A percentile compares a stretch with the other conserved stretches of the same genome.
Conservation (phyloP, 257 asterid genomes). For the Phtheirospermum japonicum region DNA sequence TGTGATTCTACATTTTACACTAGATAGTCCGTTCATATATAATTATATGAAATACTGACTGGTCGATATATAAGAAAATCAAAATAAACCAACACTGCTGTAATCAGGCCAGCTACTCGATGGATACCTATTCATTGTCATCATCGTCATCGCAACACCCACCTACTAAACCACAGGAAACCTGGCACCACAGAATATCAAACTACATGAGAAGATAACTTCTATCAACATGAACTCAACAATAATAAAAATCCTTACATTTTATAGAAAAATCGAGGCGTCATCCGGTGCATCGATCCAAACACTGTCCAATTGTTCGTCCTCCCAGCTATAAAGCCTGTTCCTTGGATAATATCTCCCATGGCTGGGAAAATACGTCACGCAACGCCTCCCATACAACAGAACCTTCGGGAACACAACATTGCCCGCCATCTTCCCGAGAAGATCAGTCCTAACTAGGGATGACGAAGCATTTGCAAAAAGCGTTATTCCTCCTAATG, state of each 20-base stretch:
- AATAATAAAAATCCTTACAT: conserved; percentile 11
- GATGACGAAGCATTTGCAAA: conserved; percentile 28
- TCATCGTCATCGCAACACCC: conserved; percentile 8
- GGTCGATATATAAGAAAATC: neutral
- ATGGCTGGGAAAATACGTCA: conserved; percentile 51
- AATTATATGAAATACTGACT: neutral
- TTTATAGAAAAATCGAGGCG: conserved; percentile 38
- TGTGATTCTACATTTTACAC: neutral
- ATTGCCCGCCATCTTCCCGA: neutral
- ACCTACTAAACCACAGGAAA: neutral
- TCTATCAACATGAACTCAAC: conserved; percentile 27
- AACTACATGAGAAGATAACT: conserved; percentile 13
- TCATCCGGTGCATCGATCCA: conserved; percentile 63
- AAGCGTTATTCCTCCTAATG: conserved; percentile 43
- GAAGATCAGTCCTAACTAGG: neutral
- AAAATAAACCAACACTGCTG: neutral
- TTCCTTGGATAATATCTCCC: conserved; percentile 62
- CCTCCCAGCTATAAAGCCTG: conserved; percentile 44
- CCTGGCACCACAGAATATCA: neutral
- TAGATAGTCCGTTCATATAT: conserved; percentile 1
- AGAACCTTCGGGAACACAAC: conserved; percentile 44
- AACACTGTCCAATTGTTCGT: conserved; percentile 44
- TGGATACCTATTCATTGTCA: conserved; percentile 9
- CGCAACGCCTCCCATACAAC: conserved; percentile 66
- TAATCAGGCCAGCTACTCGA: conserved; percentile 5